Conservation (phyloP, 2,329 filamentous ascomycete species). For the Pezicula radicicola region DNA sequence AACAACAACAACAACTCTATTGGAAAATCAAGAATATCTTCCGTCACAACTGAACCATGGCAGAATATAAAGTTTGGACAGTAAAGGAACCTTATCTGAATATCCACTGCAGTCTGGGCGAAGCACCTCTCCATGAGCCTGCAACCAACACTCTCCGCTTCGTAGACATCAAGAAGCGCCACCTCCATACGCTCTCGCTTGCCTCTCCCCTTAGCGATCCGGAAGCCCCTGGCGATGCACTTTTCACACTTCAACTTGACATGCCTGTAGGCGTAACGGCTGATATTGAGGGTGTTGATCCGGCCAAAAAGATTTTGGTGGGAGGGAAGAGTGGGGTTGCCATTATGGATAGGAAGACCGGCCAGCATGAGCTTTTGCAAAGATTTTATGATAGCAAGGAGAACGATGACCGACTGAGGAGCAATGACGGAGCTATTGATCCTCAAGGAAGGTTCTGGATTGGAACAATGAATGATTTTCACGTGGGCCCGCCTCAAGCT, state of each 20-base stretch:
- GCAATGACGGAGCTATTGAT: constrained; percentile 84
- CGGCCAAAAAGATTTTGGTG: constrained; percentile 65
- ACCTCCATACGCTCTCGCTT: constrained; percentile 70
- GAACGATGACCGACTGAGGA: constrained; percentile 46
- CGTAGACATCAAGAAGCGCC: constrained; percentile 78
- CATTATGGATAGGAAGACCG: constrained; percentile 64
- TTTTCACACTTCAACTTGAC: constrained; percentile 43
- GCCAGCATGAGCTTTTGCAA: constrained; percentile 50
- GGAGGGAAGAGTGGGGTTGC: constrained; percentile 81
- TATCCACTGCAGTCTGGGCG: constrained; percentile 64
- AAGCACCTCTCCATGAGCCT: constrained; percentile 72
- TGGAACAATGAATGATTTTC: constrained; percentile 81
- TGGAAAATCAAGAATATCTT: constrained; percentile 2
- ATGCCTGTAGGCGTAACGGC: constrained; percentile 65
- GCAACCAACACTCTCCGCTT: constrained; percentile 66
- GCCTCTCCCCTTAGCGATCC: constrained; percentile 45
- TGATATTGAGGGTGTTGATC: constrained; percentile 67
- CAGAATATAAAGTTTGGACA: constrained; percentile 39
- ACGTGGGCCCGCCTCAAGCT: constrained; percentile 29
- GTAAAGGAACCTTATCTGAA: constrained; percentile 51
- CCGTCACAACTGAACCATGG: constrained; percentile 18
- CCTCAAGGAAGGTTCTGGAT: constrained; percentile 80
- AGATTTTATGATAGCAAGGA: constrained; percentile 37
- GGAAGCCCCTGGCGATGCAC: constrained; percentile 15
- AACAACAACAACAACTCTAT: neutral